These are phyloP conservation scores for Paraurostyla sp. DNA, from an alignment of 73 alveolate species.

Conservation along the genomic window DNA sequence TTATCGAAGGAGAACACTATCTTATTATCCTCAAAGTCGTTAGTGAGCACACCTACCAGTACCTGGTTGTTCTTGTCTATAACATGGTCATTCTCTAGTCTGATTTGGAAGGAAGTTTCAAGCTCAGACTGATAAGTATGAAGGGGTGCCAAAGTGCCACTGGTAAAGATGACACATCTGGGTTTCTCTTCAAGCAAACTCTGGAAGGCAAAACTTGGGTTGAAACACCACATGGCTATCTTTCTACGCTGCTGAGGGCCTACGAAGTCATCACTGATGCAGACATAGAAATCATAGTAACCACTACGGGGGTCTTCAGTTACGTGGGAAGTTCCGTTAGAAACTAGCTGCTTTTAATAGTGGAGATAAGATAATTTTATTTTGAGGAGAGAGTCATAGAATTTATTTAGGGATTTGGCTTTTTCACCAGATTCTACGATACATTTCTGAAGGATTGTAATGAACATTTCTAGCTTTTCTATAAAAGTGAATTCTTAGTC, in stretches of 20 bases:
- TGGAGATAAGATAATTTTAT: constrained; percentile 3
- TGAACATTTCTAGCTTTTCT: constrained; percentile 37
- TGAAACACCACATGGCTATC: constrained; percentile 85
- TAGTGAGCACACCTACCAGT: constrained; percentile 75
- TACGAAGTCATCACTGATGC: constrained; percentile 62
- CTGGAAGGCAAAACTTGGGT: constrained; percentile 86
- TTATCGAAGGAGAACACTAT: constrained; percentile 76
- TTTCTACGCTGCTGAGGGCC: constrained; percentile 47
- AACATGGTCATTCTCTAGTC: constrained; percentile 85
- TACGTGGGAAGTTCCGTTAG: not conserved
- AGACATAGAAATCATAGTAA: constrained; percentile 67
- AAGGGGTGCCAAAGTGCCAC: constrained; percentile 92
- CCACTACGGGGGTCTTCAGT: not conserved
- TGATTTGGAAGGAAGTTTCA: constrained; percentile 58
- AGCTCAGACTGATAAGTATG: constrained; percentile 84
- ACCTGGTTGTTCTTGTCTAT: constrained; percentile 81
- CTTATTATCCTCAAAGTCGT: constrained; percentile 62
- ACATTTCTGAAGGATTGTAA: constrained; percentile 32
- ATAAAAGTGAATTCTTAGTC: not conserved
- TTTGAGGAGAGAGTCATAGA: constrained; percentile 61
- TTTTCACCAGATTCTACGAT: constrained; percentile 57
- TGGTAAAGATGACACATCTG: constrained; percentile 75
- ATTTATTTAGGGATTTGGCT: constrained; percentile 52
- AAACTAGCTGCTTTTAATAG: not conserved
- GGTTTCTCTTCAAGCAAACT: constrained; percentile 83